These are phyloP conservation scores for Panus rudis DNA, from an alignment of 768 basidiomycete species.

Conservation along the genomic window DNA sequence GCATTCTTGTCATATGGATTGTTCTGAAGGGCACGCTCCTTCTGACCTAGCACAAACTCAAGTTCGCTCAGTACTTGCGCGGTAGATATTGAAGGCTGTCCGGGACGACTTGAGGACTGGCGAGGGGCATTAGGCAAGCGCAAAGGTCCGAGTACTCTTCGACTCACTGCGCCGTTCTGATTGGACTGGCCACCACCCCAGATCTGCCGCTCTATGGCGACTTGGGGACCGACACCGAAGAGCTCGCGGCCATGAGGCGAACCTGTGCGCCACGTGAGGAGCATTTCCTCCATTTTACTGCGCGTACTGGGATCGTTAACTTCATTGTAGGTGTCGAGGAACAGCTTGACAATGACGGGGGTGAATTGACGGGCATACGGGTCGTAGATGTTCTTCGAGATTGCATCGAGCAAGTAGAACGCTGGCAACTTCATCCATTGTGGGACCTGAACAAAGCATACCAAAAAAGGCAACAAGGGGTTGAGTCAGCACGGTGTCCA, in stretches of 20 bases:
- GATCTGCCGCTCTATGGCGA: slow-evolving; percentile 76
- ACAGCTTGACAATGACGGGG: slow-evolving; percentile 73
- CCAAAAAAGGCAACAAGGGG: slow-evolving; percentile 11
- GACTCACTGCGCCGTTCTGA: slow-evolving; percentile 20
- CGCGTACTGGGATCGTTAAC: slow-evolving; percentile 83
- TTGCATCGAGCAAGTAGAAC: slow-evolving; percentile 93
- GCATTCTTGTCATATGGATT: slow-evolving; percentile 69
- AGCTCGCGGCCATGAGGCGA: slow-evolving; percentile 75
- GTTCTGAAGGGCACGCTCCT: slow-evolving; percentile 62
- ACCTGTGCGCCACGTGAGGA: slow-evolving; percentile 89
- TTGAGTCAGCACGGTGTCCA: slow-evolving; percentile 65
- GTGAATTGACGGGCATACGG: slow-evolving; percentile 88
- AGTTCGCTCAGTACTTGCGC: slow-evolving; percentile 78
- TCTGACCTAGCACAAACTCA: slow-evolving; percentile 74
- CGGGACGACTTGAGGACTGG: slow-evolving; percentile 23
- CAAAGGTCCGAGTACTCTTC: neutral
- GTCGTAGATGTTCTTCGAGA: slow-evolving; percentile 92
- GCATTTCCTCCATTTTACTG: slow-evolving; percentile 97
- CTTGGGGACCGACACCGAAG: slow-evolving; percentile 76
- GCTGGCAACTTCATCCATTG: slow-evolving; percentile 88
- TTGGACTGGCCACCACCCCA: slow-evolving; percentile 58
- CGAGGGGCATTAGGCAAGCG: no score
- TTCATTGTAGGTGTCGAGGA: slow-evolving; percentile 79
- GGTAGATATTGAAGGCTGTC: slow-evolving; percentile 52
- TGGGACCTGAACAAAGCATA: slow-evolving; percentile 55